Percentiles rank a stretch among this genome's conserved stretches.
phyloP scores from a whole-genome alignment of 768 basidiomycete species.

The Tulasnella sp. region DNA sequence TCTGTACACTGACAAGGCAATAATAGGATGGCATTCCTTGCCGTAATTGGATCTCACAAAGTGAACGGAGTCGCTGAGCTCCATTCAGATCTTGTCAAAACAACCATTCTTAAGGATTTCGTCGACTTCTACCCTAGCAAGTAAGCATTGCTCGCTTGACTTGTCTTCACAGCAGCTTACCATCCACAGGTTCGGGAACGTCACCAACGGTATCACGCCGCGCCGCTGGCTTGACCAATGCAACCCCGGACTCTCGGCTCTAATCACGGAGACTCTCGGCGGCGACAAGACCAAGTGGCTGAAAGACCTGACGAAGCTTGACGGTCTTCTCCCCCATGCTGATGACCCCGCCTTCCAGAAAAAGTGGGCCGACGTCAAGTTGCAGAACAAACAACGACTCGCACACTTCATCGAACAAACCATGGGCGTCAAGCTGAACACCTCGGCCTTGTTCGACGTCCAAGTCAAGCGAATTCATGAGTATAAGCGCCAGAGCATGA shows the following conservation, averaged over 20 bases:
- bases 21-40: conserved; percentile 82
- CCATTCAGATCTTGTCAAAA: conserved; percentile 76
- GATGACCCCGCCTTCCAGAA: conserved; percentile 69
- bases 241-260: conserved; percentile 77
- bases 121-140: conserved; percentile 83
- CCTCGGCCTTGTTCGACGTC: conserved; percentile 77
- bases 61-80: conserved; percentile 97
- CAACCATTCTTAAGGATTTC: conserved; percentile 52
- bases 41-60: conserved; percentile 51
- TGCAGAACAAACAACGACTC: conserved; percentile 82
- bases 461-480: conserved; percentile 84
- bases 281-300: conserved; percentile 73
- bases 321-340: conserved; percentile 60
- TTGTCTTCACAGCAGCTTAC: conserved; percentile 30
- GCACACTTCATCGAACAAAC: conserved; percentile 64
- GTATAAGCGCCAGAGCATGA: conserved; percentile 92
- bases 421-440: conserved; percentile 63
- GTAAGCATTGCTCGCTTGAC: conserved; percentile 42
- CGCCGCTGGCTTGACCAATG: conserved; percentile 89
- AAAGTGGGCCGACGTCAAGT: conserved; percentile 80
- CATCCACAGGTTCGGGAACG: conserved; percentile 59
- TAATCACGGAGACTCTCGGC: conserved; percentile 80
- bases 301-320: conserved; percentile 70
- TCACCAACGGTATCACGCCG: conserved; percentile 93
- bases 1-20: conserved; percentile 66